Evolutionary conservation across 257 asterid genomes (phyloP), one percentile per base, ranked within the genome.

Genomic region (Avicennia marina): DNA sequence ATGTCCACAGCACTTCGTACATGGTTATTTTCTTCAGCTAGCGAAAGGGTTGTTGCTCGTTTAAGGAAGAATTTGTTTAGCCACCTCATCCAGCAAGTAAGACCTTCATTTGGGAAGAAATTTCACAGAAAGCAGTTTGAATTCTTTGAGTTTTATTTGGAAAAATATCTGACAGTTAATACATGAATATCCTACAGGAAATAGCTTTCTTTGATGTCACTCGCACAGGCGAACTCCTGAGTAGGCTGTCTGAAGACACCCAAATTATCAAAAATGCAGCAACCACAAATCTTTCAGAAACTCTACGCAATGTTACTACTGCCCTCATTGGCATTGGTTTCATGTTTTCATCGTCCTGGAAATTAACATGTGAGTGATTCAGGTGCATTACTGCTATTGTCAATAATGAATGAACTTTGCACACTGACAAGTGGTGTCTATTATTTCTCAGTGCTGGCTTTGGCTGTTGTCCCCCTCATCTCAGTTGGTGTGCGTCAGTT

Each of bases 281-380:
- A 48, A 84, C 94, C n/a, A 84, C 89, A 7, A 81, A 78, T 55
- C 94, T 84, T 65, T 84, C 94, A 16, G 94, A 81, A 63, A 82
- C 94, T 15, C 64, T 84, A 22, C 66, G 89, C 57, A 81, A 76
- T 63, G 74, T 81, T 36, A 62, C 89, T 52, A 84, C 94, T 48
- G 77, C 94, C 55, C 64, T 78, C 55, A 81, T 84, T 24, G 94
- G 94, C 16, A 64, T 84, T 47, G 86, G 77, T 20, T 84, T 84
- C 72, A 84, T 84, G 89, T 72, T 81, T 48, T 46, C 78, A 40
- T 65, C 94, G 40, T 84, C 89, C 41, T 84, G 94, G 94, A 81
- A 78, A 49, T 53, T 68, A 59, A 73, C 80, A 61, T 39, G 83
- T 78, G 52, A 40, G 56, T 52, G 46, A 50, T 41, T 52, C 45